Evolutionary conservation across 306 rosid species (phyloP).

Genomic region (Hippophae tibetana): DNA sequence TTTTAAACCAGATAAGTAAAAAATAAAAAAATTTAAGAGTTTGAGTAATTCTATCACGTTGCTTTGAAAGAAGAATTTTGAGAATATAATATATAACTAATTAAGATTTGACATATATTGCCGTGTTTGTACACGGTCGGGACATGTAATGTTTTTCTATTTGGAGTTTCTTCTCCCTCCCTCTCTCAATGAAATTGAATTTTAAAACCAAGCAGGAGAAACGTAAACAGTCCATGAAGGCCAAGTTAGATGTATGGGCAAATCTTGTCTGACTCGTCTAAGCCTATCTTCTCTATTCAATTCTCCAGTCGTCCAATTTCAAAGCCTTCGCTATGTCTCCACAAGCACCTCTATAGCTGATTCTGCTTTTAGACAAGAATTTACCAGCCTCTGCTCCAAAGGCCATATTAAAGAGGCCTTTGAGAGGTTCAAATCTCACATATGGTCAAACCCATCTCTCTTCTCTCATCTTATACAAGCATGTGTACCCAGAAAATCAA

Average conservation of each 20-base stretch:
- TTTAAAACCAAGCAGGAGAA: background rate
- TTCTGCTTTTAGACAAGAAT: slow-evolving; percentile 21
- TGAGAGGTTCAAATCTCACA: slow-evolving; percentile 29
- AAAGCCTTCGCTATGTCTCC: slow-evolving; percentile 25
- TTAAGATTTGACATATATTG: too few species aligned
- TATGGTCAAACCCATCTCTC: slow-evolving; percentile 60
- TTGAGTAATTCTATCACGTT: too few species aligned
- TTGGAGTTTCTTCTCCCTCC: too few species aligned
- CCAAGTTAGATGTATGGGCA: slow-evolving; percentile 32
- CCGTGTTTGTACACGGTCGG: too few species aligned
- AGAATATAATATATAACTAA: too few species aligned
- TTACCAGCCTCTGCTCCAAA: slow-evolving; percentile 37
- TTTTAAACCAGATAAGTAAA: too few species aligned
- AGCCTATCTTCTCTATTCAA: slow-evolving; percentile 20
- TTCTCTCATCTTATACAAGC: slow-evolving; percentile 68
- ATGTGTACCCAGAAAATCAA: slow-evolving; percentile 42
- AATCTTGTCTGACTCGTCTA: slow-evolving; percentile 22
- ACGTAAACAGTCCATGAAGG: background rate
- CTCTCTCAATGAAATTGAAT: too few species aligned
- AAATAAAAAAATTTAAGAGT: too few species aligned
- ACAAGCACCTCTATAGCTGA: slow-evolving; percentile 20
- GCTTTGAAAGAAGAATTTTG: too few species aligned
- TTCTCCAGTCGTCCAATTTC: slow-evolving; percentile 2
- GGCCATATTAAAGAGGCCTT: slow-evolving; percentile 59
- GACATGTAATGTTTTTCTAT: too few species aligned